Conservation (phyloP, 352 stramenopile species). For the Thraustochytrium striatum region DNA sequence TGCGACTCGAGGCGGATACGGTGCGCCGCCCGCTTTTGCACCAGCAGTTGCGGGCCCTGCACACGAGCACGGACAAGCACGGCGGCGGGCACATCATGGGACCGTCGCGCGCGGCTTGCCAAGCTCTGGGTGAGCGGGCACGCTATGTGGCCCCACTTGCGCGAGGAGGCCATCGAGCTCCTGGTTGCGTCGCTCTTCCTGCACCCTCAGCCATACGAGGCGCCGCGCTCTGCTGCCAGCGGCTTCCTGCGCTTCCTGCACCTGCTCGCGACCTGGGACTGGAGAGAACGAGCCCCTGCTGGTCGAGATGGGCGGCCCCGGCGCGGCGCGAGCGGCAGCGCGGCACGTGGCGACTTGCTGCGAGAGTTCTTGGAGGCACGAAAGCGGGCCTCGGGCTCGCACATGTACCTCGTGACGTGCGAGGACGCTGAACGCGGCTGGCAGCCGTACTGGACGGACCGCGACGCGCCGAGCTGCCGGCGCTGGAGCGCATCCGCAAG, state of each 20-base stretch:
- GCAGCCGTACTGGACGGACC: slow-evolving; percentile 7
- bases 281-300: slow-evolving; percentile 61
- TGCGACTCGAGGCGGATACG: too few relatives aligned
- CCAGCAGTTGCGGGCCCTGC: not conserved
- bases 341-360: not conserved
- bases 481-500: not conserved
- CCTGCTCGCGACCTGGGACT: slow-evolving; percentile 67
- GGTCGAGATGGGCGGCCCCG: not conserved
- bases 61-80: too few relatives aligned
- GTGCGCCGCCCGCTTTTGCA: too few relatives aligned
- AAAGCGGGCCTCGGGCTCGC: slow-evolving; percentile 5
- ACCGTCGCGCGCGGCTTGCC: slow-evolving; percentile 62
- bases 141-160: slow-evolving; percentile 66
- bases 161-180: slow-evolving; percentile 69
- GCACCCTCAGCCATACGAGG: slow-evolving; percentile 57
- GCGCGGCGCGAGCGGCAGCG: not conserved
- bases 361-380: not conserved
- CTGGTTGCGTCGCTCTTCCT: slow-evolving; percentile 71
- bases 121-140: slow-evolving; percentile 74
- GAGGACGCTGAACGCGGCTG: slow-evolving; percentile 11
- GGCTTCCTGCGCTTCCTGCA: slow-evolving; percentile 73
- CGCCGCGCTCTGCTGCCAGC: slow-evolving; percentile 69
- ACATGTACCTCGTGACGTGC: slow-evolving; percentile 39
- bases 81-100: too few relatives aligned
- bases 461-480: not conserved